Base-by-base conservation (phyloP, 2,329 filamentous ascomycete species). In the Chrysosphaeria jannelii region DNA sequence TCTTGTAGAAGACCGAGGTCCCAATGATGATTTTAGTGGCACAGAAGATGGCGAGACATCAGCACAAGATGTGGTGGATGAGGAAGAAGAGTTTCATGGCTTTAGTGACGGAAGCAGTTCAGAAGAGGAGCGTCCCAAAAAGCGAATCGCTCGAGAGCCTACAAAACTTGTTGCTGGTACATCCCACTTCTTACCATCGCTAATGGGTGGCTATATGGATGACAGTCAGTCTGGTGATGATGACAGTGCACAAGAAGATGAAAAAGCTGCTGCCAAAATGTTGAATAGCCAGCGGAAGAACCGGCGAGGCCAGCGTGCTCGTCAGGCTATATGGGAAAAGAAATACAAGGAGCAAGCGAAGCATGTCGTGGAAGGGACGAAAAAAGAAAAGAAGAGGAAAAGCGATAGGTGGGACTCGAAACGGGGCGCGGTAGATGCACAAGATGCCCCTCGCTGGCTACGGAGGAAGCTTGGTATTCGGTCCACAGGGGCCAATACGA, bases 121-220 rank as follows among this genome's bases (percentile, higher is more conserved):
- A 4, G 23, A 24, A 4, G 17, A 14, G 10, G 31, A 33, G 5
- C 35, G 16, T n/a, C 7, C 7, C 7, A 18, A 7, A 18, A 18
- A 18, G n/a, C 16, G 16, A 18, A 18, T 7, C 16, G 16, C 7
- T 7, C 16, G n/a, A n/a, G 16, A n/a, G 7, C 7, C 16, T 18
- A 7, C 16, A 7, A 7, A 18, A n/a, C 16, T n/a, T 18, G 16
- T n/a, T n/a, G 16, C 16, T 18, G 16, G 16, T 11, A 13, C 43
- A 25, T 59, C 69, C 1, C 58, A 58, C 1, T 76, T 78, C 38
- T 46, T 85, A 2, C 74, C 74, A 0, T 63, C 65, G 2, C 55
- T 85, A 10, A 74, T 75, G 55, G 67, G 64, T 11, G 70, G 70
- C 27, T 88, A 81, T 44, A 57, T 74, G 34, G 69, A 72, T 32